Percentiles rank a stretch among this genome's conserved stretches.
These are phyloP conservation scores for Microcyclosporella mali DNA, from an alignment of 2,329 filamentous ascomycete genomes.

Conservation along the genomic window DNA sequence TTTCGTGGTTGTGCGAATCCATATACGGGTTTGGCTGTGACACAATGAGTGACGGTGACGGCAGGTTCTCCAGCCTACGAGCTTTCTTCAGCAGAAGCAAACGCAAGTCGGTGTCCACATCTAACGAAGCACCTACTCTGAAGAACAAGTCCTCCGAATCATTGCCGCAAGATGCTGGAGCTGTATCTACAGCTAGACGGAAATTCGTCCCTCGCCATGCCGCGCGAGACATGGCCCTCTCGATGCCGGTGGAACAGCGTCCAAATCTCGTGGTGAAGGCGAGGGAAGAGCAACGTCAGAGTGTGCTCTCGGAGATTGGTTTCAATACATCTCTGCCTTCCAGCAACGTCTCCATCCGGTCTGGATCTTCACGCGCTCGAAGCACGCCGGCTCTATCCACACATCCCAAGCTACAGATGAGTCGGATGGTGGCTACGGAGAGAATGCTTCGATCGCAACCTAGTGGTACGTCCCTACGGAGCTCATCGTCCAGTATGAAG, in stretches of 20 bases:
- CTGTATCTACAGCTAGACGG: neutral
- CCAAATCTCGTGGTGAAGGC: slow-evolving; percentile 7
- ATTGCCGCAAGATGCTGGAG: neutral
- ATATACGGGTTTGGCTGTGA: too few relatives aligned
- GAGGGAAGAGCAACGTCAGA: neutral
- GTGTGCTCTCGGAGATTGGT: slow-evolving; percentile 8
- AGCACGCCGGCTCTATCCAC: neutral
- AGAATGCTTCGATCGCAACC: too few relatives aligned
- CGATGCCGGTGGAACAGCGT: slow-evolving; percentile 9
- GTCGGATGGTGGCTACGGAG: neutral
- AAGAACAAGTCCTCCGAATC: neutral
- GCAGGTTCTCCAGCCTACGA: neutral
- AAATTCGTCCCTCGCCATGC: slow-evolving; percentile 14
- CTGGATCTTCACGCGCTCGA: neutral
- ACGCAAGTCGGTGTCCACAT: neutral
- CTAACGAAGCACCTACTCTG: neutral
- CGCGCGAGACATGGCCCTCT: slow-evolving; percentile 10
- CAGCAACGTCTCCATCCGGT: neutral
- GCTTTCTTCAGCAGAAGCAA: neutral
- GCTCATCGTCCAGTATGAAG: too few relatives aligned
- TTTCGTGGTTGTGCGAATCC: too few relatives aligned
- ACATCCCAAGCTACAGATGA: slow-evolving; percentile 1
- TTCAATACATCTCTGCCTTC: slow-evolving; percentile 5
- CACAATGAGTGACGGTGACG: neutral
- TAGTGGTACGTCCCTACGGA: too few relatives aligned